Evolutionary conservation across 306 rosid genomes (phyloP).

Genomic region (Mucuna pruriens): DNA sequence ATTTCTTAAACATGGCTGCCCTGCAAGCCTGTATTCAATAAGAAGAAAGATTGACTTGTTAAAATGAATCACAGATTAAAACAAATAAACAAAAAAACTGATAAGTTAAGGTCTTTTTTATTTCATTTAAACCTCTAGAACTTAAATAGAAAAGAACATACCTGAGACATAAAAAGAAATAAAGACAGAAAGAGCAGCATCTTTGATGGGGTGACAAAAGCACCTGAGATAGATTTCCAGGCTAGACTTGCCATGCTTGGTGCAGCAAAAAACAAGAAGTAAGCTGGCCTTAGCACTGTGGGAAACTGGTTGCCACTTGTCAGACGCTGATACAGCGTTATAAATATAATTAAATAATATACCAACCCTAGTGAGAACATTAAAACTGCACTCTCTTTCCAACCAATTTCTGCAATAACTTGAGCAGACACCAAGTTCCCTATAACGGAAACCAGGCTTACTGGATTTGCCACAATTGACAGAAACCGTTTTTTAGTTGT

Average conservation of each 20-base stretch:
- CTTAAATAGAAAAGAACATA: slow-evolving; percentile 35
- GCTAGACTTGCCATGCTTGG: slow-evolving; percentile 68
- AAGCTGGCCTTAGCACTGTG: slow-evolving; percentile 47
- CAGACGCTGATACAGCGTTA: slow-evolving; percentile 54
- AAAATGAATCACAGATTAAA: not conserved
- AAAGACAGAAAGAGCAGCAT: slow-evolving; percentile 61
- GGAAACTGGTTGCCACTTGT: slow-evolving; percentile 48
- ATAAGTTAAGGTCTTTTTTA: no score
- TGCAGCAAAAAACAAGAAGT: slow-evolving; percentile 57
- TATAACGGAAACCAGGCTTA: slow-evolving; percentile 58
- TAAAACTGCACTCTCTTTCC: slow-evolving; percentile 56
- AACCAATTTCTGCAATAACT: slow-evolving; percentile 50
- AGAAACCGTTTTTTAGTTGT: slow-evolving; percentile 55
- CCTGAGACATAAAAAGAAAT: slow-evolving; percentile 59
- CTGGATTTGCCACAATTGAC: slow-evolving; percentile 54
- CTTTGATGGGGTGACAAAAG: slow-evolving; percentile 51
- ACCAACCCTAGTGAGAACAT: slow-evolving; percentile 54
- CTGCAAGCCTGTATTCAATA: slow-evolving; percentile 54
- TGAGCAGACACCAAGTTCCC: slow-evolving; percentile 56
- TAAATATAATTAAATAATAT: slow-evolving; percentile 53
- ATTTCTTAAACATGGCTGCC: slow-evolving; percentile 59
- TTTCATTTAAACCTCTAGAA: no score
- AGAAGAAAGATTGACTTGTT: not conserved
- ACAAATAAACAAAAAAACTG: not conserved
- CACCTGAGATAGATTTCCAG: slow-evolving; percentile 55